Evolutionary conservation across 2,329 filamentous ascomycete genomes (phyloP).

Genomic region (Escovopsis sp.): DNA sequence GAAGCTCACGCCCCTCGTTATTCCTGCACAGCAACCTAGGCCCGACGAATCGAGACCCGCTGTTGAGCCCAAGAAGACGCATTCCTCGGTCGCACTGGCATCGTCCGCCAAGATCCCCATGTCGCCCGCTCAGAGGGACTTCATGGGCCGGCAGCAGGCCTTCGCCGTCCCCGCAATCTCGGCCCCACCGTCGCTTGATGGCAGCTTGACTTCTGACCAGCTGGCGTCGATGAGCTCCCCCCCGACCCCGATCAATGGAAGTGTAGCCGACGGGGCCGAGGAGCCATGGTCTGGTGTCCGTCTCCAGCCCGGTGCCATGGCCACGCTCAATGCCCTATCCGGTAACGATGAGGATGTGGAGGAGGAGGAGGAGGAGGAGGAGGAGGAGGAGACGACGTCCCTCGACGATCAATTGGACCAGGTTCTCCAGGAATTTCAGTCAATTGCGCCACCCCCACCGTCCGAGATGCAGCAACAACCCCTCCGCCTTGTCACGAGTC

Average conservation of each 20-base stretch:
- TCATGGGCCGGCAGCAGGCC: slow-evolving; percentile 48
- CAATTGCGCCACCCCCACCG: slow-evolving; percentile 16
- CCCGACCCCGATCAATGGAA: slow-evolving; percentile 60
- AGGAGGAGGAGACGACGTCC: slow-evolving; percentile 32
- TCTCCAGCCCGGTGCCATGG: slow-evolving; percentile 67
- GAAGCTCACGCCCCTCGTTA: slow-evolving; percentile 32
- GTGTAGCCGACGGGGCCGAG: slow-evolving; percentile 37
- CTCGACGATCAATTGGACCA: slow-evolving; percentile 33
- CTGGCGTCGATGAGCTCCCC: slow-evolving; percentile 72
- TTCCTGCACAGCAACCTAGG: slow-evolving; percentile 26
- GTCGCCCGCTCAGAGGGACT: slow-evolving; percentile 59
- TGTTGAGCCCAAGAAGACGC: slow-evolving; percentile 30
- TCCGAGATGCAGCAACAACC: slow-evolving; percentile 36
- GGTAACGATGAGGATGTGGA: slow-evolving; percentile 39
- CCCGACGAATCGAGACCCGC: slow-evolving; percentile 29
- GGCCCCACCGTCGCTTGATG: slow-evolving; percentile 77
- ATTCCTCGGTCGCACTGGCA: slow-evolving; percentile 46
- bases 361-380: slow-evolving; percentile 16
- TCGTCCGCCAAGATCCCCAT: slow-evolving; percentile 57
- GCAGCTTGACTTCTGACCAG: slow-evolving; percentile 78
- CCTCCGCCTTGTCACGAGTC: slow-evolving; percentile 33
- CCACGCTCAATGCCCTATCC: slow-evolving; percentile 63
- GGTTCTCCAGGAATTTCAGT: slow-evolving; percentile 24
- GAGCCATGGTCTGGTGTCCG: slow-evolving; percentile 58
- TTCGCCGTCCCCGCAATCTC: slow-evolving; percentile 59